These are phyloP conservation scores for Wickerhamiella vanderwaltii DNA, from an alignment of 805 yeast species.

Conservation along the genomic window DNA sequence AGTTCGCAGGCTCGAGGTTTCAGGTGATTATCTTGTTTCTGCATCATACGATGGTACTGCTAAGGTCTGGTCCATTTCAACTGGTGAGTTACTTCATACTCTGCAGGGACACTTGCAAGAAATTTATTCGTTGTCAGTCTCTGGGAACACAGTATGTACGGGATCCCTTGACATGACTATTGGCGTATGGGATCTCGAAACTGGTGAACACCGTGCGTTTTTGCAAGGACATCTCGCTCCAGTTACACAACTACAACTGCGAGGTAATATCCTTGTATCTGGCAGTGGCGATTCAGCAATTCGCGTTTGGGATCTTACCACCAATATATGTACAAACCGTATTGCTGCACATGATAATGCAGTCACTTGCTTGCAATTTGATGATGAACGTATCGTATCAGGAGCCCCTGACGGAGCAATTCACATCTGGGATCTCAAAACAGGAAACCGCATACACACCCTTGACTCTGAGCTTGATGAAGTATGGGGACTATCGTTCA, in stretches of 20 bases:
- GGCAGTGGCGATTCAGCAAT: constrained; percentile 83
- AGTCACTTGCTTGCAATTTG: constrained; percentile 32
- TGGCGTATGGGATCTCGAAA: constrained; percentile 84
- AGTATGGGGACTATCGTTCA: constrained; percentile 33
- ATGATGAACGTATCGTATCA: constrained; percentile 31
- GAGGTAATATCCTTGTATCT: constrained; percentile 58
- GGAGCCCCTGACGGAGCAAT: constrained; percentile 35
- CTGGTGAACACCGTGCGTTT: constrained; percentile 67
- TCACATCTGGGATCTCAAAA: constrained; percentile 31
- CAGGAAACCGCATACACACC: constrained; percentile 31
- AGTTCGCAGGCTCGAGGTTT: constrained; percentile 55
- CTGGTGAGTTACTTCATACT: constrained; percentile 82
- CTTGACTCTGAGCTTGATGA: constrained; percentile 28
- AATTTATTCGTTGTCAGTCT: constrained; percentile 87
- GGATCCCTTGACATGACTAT: constrained; percentile 93
- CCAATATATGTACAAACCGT: constrained; percentile 65
- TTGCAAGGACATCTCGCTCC: constrained; percentile 85
- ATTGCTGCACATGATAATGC: constrained; percentile 36
- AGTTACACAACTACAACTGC: constrained; percentile 72
- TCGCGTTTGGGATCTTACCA: constrained; percentile 69
- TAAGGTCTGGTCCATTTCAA: constrained; percentile 81
- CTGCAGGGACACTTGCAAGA: constrained; percentile 83
- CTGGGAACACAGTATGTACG: constrained; percentile 80
- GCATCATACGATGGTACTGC: constrained; percentile 86
- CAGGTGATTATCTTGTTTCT: constrained; percentile 63